These are phyloP conservation scores for Pseudoturritis turrita DNA, from an alignment of 345 rosid species.

Conservation along the genomic window DNA sequence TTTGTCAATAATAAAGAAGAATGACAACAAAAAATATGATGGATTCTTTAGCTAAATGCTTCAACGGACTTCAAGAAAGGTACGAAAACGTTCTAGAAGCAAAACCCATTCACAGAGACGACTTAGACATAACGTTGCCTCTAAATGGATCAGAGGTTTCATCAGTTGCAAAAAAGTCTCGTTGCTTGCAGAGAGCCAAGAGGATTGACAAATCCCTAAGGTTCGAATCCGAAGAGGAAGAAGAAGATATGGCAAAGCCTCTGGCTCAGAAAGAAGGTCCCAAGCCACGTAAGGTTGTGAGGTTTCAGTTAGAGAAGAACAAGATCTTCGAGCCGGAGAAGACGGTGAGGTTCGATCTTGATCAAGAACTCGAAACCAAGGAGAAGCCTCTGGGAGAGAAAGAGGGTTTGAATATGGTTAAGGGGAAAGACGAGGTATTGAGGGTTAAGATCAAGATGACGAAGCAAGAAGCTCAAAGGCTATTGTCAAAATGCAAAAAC, in stretches of 20 bases:
- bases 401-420: neutral
- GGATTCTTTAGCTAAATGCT: conserved; percentile 29
- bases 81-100: conserved; percentile 7
- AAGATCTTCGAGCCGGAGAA: conserved; percentile 18
- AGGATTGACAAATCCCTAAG: conserved; percentile 22
- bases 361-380: neutral
- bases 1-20: neutral
- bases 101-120: conserved; percentile 22
- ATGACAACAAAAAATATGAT: neutral
- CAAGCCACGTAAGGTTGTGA: conserved; percentile 30
- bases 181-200: conserved; percentile 25
- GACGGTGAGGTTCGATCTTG: conserved; percentile 3
- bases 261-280: conserved; percentile 3
- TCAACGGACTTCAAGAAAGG: conserved; percentile 27
- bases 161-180: conserved; percentile 15
- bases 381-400: conserved; percentile 13
- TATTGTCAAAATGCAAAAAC: conserved; percentile 45
- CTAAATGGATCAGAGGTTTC: conserved; percentile 14
- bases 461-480: conserved; percentile 45
- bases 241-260: conserved; percentile 21
- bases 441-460: conserved; percentile 72
- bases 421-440: conserved; percentile 16
- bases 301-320: conserved; percentile 29
- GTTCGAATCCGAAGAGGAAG: conserved; percentile 34
- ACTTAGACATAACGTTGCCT: conserved; percentile 20